Evolutionary conservation across 331 rosid genomes (phyloP).

Genomic region (Malus hybrid): DNA sequence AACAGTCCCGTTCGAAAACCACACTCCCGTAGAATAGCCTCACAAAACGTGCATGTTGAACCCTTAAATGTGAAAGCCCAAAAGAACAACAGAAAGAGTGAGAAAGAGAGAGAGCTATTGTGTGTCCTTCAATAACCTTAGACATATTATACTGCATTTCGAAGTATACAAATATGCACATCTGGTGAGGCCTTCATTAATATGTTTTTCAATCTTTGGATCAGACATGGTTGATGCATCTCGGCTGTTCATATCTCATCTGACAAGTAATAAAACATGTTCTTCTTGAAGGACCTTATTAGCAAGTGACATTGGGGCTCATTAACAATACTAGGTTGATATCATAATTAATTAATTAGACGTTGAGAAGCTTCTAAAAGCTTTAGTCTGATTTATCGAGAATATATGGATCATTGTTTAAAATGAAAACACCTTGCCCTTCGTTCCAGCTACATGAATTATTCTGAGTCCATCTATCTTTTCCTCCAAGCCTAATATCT

Average conservation of each 20-base stretch:
- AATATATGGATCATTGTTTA: not conserved
- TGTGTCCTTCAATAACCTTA: not conserved
- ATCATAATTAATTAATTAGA: not conserved
- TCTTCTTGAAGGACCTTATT: not conserved
- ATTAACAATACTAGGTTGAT: not conserved
- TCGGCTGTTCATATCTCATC: not conserved
- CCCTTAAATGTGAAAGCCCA: slow-evolving; percentile 38
- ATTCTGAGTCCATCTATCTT: slow-evolving; percentile 48
- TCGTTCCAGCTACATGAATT: slow-evolving; percentile 80
- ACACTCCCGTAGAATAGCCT: slow-evolving; percentile 63
- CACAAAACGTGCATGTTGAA: slow-evolving; percentile 64
- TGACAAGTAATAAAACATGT: not conserved
- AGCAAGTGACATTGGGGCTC: not conserved
- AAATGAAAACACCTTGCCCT: slow-evolving; percentile 58
- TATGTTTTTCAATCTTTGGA: not conserved
- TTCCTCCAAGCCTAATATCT: slow-evolving; percentile 66
- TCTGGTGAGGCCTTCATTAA: not conserved
- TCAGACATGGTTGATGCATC: no score
- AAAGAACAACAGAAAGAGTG: slow-evolving; percentile 3
- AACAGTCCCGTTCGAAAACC: slow-evolving; percentile 73
- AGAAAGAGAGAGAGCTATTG: not conserved
- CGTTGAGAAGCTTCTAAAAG: not conserved
- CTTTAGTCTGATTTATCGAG: not conserved
- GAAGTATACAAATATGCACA: not conserved
- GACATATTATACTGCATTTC: not conserved